phyloP scores from a whole-genome alignment of 331 rosid genomes.

The Malus hybrid region DNA sequence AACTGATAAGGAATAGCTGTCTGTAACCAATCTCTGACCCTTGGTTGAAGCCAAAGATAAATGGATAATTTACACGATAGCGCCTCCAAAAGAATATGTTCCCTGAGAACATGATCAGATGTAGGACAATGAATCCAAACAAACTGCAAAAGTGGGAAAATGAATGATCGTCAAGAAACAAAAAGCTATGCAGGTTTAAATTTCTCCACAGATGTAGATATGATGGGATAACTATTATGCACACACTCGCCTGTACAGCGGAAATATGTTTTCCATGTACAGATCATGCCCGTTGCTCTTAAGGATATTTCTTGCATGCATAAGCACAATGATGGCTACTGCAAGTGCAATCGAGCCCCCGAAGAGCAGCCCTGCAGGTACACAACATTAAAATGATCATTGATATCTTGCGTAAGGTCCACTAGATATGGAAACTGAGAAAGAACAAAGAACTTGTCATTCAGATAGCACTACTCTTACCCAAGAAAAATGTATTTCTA shows the following conservation, averaged over 20 bases:
- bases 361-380: slow-evolving; percentile 40
- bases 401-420: not conserved
- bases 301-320: slow-evolving; percentile 49
- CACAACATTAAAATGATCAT: not conserved
- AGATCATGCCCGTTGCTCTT: slow-evolving; percentile 2
- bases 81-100: slow-evolving; percentile 62
- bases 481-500: slow-evolving; percentile 49
- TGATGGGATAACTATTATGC: not conserved
- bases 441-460: not conserved
- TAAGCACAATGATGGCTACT: slow-evolving; percentile 33
- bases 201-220: not conserved
- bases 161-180: not conserved
- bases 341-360: slow-evolving; percentile 67
- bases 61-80: slow-evolving; percentile 48
- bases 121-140: slow-evolving; percentile 56
- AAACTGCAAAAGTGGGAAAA: slow-evolving; percentile 39
- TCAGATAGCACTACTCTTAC: slow-evolving; percentile 26
- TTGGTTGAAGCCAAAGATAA: slow-evolving; percentile 64
- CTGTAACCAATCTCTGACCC: slow-evolving; percentile 63
- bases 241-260: slow-evolving; percentile 60
- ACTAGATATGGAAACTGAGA: not conserved
- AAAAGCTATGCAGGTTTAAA: not conserved
- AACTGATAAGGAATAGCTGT: slow-evolving; percentile 43
- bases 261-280: slow-evolving; percentile 63
- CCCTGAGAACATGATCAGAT: slow-evolving; percentile 48